Percentiles rank a stretch among this genome's conserved stretches.
These are phyloP conservation scores for Beauveria medogensis DNA, from an alignment of 2,329 filamentous ascomycete genomes.

Conservation along the genomic window DNA sequence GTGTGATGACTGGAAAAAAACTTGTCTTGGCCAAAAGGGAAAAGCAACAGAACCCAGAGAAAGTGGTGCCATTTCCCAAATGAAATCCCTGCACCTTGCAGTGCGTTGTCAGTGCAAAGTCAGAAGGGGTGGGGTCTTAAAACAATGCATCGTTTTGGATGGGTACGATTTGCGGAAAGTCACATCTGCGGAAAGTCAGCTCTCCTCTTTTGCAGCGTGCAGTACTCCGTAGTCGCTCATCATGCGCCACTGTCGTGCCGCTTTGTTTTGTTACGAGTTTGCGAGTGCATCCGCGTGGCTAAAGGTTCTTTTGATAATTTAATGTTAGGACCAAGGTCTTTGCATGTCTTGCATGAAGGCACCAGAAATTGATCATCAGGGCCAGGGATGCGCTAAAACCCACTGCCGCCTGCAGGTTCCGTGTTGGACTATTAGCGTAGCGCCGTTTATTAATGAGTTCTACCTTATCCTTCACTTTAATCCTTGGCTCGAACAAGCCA, in stretches of 20 bases:
- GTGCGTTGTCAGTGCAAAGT: neutral
- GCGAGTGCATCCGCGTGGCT: neutral
- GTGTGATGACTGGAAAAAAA: neutral
- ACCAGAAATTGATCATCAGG: neutral
- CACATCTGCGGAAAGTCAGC: neutral
- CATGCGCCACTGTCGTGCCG: neutral
- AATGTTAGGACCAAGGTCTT: neutral
- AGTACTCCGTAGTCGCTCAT: neutral
- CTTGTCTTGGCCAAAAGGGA: neutral
- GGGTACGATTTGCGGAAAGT: neutral
- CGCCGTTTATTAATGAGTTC: neutral
- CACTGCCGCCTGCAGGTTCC: neutral
- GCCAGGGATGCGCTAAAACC: neutral
- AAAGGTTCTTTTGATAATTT: neutral
- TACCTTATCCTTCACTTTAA: neutral
- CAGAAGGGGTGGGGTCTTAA: neutral
- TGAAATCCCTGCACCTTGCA: neutral
- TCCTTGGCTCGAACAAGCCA: neutral
- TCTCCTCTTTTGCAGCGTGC: neutral
- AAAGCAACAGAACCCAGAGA: neutral
- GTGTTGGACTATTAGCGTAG: neutral
- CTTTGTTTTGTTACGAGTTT: neutral
- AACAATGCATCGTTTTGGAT: slow-evolving; percentile 2
- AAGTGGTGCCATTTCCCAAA: neutral
- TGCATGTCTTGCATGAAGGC: neutral